Conservation (phyloP, 495 filamentous ascomycete species). For the Terfezia claveryi region DNA sequence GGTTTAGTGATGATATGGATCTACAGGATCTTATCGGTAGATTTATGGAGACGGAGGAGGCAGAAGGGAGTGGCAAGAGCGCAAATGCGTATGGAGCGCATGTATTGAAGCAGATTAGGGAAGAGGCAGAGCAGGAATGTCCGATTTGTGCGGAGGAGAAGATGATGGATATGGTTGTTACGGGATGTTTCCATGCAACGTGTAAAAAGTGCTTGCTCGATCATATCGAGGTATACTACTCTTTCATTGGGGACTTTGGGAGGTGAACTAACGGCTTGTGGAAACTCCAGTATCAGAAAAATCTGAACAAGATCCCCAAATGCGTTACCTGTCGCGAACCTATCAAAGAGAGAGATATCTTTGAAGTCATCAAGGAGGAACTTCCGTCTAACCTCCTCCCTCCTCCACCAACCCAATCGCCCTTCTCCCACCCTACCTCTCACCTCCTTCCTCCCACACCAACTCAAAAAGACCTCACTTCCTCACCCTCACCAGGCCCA, state of each 20-base stretch:
- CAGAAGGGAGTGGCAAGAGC: constrained; percentile 37
- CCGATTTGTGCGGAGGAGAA: constrained; percentile 88
- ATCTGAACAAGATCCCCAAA: constrained; percentile 46
- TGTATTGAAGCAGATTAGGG: constrained; percentile 73
- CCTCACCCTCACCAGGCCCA: not conserved
- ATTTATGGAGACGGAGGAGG: constrained; percentile 39
- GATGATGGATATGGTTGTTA: constrained; percentile 81
- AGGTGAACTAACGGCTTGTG: not conserved
- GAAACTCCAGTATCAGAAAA: constrained; percentile 40
- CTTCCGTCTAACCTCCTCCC: constrained; percentile 6
- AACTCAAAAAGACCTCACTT: not conserved
- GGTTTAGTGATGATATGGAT: constrained; percentile 90
- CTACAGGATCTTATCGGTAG: constrained; percentile 61
- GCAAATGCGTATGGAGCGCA: constrained; percentile 60
- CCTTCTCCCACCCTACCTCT: not conserved
- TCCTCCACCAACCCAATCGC: constrained; percentile 15
- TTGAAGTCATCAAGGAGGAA: constrained; percentile 55
- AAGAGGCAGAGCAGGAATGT: constrained; percentile 70
- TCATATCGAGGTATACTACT: constrained; percentile 38
- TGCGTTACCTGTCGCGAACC: constrained; percentile 79
- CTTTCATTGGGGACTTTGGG: not conserved
- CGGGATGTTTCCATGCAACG: constrained; percentile 88
- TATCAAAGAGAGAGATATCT: constrained; percentile 64
- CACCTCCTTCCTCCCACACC: not conserved
- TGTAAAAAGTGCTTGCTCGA: constrained; percentile 78